These are phyloP conservation scores for Albizia julibrissin DNA, from an alignment of 306 rosid genomes.

Conservation along the genomic window DNA sequence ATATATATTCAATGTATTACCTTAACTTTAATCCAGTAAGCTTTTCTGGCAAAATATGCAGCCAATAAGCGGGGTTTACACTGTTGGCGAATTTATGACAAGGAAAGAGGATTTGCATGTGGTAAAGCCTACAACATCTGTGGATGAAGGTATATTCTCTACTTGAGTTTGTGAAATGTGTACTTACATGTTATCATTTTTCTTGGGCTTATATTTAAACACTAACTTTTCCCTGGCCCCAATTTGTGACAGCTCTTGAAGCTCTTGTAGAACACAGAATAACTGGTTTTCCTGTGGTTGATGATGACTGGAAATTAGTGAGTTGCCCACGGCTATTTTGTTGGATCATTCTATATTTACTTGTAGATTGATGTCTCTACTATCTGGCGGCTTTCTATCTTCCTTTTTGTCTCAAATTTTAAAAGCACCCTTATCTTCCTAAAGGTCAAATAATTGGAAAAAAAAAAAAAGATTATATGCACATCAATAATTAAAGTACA, in stretches of 20 bases:
- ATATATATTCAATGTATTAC: not conserved
- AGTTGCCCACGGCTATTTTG: constrained; percentile 27
- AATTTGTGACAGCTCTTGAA: constrained; percentile 73
- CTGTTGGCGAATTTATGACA: constrained; percentile 96
- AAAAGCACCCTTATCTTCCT: not conserved
- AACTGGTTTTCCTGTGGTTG: constrained; percentile 94
- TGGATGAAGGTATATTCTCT: constrained; percentile 74
- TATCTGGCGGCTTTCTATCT: not conserved
- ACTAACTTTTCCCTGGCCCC: constrained; percentile 30
- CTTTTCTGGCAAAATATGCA: constrained; percentile 27
- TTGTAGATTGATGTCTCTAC: not conserved
- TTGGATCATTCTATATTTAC: not conserved
- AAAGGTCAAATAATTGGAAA: too few species aligned
- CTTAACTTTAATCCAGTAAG: constrained; percentile 22
- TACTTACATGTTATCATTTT: not conserved
- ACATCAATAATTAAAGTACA: not conserved
- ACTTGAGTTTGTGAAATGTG: constrained; percentile 1
- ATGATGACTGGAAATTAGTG: constrained; percentile 90
- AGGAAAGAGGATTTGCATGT: constrained; percentile 70
- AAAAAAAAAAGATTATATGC: not conserved
- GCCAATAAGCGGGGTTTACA: constrained; percentile 65
- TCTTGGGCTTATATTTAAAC: not conserved
- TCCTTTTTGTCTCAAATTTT: not conserved
- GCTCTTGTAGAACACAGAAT: constrained; percentile 84
- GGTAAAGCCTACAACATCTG: constrained; percentile 86